Evolutionary conservation across 345 rosid genomes (phyloP).

Genomic region (Raphanus raphanistrum): DNA sequence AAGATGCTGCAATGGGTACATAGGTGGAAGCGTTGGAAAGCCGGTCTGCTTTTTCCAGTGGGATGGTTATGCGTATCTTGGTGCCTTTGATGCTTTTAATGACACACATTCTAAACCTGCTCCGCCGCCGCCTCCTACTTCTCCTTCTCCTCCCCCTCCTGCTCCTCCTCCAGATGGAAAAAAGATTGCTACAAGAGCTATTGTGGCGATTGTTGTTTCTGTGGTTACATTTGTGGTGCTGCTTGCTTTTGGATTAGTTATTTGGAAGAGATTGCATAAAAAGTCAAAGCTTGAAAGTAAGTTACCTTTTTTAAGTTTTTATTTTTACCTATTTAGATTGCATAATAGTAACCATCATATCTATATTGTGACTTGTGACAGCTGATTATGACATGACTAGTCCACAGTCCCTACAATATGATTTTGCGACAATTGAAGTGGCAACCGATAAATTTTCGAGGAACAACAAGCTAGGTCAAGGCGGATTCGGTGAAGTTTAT

Average conservation of each 20-base stretch:
- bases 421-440: not conserved
- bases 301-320: too few species aligned
- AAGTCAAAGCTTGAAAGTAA: not conserved
- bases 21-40: not conserved
- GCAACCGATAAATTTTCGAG: not conserved
- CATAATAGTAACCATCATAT: too few species aligned
- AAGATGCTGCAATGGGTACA: not conserved
- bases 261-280: not conserved
- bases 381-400: not conserved
- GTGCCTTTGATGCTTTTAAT: not conserved
- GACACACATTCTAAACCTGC: not conserved
- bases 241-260: not conserved
- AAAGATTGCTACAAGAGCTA: too few species aligned
- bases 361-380: not conserved
- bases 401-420: not conserved
- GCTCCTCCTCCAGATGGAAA: not conserved
- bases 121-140: too few species aligned
- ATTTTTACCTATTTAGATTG: too few species aligned
- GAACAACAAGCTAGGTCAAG: not conserved
- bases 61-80: not conserved
- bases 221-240: not conserved
- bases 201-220: too few species aligned
- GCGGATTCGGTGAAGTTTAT: not conserved
- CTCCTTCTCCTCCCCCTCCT: not conserved
- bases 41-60: not conserved